Base-by-base conservation (phyloP, 345 rosid genomes). In the Gossypium thurberi region DNA sequence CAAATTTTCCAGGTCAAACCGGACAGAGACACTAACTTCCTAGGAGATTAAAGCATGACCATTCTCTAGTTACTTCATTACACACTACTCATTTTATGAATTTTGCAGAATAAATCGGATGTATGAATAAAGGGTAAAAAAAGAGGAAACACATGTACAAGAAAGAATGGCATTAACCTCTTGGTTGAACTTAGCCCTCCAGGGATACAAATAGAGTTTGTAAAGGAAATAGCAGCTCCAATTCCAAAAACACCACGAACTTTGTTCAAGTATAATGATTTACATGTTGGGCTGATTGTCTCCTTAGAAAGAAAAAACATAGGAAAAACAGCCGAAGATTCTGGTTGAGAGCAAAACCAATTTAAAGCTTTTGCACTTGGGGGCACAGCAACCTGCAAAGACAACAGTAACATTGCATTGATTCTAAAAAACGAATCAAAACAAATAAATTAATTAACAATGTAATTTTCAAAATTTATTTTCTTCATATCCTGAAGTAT, bases 331-430 rank as follows among this genome's bases (percentile, higher is more conserved):
- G 70, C 78, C 0, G 86, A 77, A 3, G 86, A 73, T 64, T 71
- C 82, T 2, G 92, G 95, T 46, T 87, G 96, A 77, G 85, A 78
- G 78, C 95, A 89, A 79, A 94, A 91, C 95, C 96, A 90, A 64
- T 78, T 75, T 80, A 90, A 82, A 61, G 98, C 94, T 81, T 88
- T 90, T n/a, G 97, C 90, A 79, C 88, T 80, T 12, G 97, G 97
- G 13, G 97, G 91, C 70, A 94, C 93, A 71, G 93, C 89, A 56
- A 94, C 91, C 98, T 93, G 78, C 65, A 79, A 69, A 80, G 17
- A 21, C 64, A 59, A 53, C 11, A 77, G 51, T 53, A 64, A 51
- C 63, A 20, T 23, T 28, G 62, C 59, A 74, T 18, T 50, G 20
- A 11, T 20, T 56, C 50, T 14, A 57, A 40, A 20, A n/a, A 70